These are phyloP conservation scores for Litsea cubeba DNA, from an alignment of 164 flowering plant genomes.

Conservation along the genomic window DNA sequence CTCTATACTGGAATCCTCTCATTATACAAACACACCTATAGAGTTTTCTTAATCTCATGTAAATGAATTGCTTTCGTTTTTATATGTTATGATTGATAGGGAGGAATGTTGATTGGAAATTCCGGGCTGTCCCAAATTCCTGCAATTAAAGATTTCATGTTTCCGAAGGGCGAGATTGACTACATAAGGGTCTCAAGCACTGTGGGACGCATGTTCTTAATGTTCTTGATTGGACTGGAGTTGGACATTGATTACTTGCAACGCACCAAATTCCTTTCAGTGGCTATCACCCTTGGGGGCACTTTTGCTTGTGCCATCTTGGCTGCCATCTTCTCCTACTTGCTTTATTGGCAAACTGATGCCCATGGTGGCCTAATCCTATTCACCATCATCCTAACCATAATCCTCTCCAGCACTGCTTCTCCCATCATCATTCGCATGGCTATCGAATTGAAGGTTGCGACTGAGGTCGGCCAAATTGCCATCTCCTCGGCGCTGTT, in stretches of 20 bases:
- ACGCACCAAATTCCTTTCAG: conserved; percentile 17
- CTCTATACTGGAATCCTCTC: too few species aligned
- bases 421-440: conserved; percentile 20
- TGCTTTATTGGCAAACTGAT: conserved; percentile 19
- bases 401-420: conserved; percentile 28
- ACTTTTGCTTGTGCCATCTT: conserved; percentile 22
- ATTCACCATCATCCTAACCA: conserved; percentile 34
- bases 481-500: conserved; percentile 37
- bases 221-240: conserved; percentile 68
- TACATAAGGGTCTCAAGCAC: conserved; percentile 15
- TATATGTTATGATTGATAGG: conserved; percentile 27
- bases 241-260: conserved; percentile 43
- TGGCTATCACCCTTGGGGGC: conserved; percentile 31
- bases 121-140: conserved; percentile 34
- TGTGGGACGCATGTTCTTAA: conserved; percentile 49
- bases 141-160: conserved; percentile 17
- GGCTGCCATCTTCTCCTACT: conserved; percentile 26
- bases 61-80: not conserved
- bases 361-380: conserved; percentile 22
- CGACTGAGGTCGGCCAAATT: conserved; percentile 41
- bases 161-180: conserved; percentile 19
- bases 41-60: too few species aligned
- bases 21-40: too few species aligned
- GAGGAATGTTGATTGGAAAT: conserved; percentile 62
- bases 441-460: conserved; percentile 43